Evolutionary conservation across 2,329 filamentous ascomycete species (phyloP).

Genomic region (Sporothrix euskadiensis): DNA sequence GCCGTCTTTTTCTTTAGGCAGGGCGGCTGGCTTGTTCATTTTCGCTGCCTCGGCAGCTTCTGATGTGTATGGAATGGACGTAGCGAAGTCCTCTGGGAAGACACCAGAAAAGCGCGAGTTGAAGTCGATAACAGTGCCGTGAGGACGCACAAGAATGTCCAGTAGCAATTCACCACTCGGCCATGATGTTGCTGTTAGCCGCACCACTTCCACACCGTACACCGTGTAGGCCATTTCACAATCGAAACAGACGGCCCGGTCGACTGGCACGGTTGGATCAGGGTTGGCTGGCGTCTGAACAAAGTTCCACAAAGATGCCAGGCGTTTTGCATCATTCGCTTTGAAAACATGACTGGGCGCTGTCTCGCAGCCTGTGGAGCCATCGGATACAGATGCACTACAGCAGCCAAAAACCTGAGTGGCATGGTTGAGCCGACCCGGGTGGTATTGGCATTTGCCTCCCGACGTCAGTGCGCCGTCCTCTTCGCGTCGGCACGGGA

Average conservation of each 20-base stretch:
- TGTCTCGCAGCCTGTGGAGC: slow-evolving; percentile 71
- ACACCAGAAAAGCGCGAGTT: slow-evolving; percentile 94
- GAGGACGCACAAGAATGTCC: slow-evolving; percentile 57
- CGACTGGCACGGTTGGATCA: slow-evolving; percentile 45
- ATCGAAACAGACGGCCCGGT: slow-evolving; percentile 79
- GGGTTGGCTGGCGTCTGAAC: slow-evolving; percentile 70
- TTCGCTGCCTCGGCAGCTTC: background rate
- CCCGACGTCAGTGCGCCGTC: slow-evolving; percentile 76
- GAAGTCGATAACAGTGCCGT: slow-evolving; percentile 35
- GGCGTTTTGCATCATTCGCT: slow-evolving; percentile 69
- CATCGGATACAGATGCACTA: slow-evolving; percentile 66
- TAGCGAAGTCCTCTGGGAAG: slow-evolving; percentile 70
- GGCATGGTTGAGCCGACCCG: slow-evolving; percentile 62
- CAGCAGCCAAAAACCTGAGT: slow-evolving; percentile 77
- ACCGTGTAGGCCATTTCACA: slow-evolving; percentile 98
- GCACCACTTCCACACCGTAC: slow-evolving; percentile 82
- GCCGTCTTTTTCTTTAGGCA: slow-evolving; percentile 21
- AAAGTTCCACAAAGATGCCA: slow-evolving; percentile 80
- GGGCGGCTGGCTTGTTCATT: background rate
- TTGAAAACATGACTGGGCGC: slow-evolving; percentile 83
- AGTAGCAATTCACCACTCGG: slow-evolving; percentile 72
- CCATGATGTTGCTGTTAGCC: slow-evolving; percentile 87
- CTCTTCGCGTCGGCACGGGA: slow-evolving; percentile 75
- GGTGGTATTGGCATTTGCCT: slow-evolving; percentile 79
- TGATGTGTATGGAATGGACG: slow-evolving; percentile 59